Evolutionary conservation across 73 alveolate genomes (phyloP).

Genomic region (Effrenium voratum): DNA sequence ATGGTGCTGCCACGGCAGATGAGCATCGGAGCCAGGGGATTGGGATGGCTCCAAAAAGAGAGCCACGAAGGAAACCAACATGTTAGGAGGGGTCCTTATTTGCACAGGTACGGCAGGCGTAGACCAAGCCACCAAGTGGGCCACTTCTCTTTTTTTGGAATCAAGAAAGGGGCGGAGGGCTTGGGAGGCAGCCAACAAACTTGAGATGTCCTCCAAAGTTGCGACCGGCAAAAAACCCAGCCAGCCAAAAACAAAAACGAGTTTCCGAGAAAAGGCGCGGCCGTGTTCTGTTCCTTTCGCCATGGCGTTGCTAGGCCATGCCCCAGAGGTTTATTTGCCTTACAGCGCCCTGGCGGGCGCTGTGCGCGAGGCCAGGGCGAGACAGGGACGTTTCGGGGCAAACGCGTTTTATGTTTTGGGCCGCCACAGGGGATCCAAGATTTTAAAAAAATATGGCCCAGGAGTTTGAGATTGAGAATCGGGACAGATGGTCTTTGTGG

Average conservation of each 20-base stretch:
- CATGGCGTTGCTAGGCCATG: slow-evolving; percentile 48
- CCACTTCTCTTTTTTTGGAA: no score
- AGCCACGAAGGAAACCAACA: no score
- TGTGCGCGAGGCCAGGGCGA: slow-evolving; percentile 13
- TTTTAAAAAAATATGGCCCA: background rate
- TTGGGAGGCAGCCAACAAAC: no score
- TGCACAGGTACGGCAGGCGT: no score
- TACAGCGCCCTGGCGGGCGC: slow-evolving; percentile 12
- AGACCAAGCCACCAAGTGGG: no score
- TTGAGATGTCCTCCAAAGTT: no score
- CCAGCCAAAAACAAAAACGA: background rate
- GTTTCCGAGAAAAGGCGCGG: background rate
- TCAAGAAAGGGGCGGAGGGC: no score
- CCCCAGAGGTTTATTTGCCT: slow-evolving; percentile 62
- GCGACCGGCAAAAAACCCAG: background rate
- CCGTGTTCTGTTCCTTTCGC: background rate
- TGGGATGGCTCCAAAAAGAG: no score
- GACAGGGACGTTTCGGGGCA: background rate
- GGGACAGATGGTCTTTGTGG: background rate
- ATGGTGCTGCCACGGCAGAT: no score
- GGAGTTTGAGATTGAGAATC: background rate
- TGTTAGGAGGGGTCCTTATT: no score
- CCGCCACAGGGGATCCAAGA: background rate
- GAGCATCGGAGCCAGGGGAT: no score
- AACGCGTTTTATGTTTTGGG: background rate